Conservation (phyloP, 352 stramenopile genomes). For the Phytophthora ramorum region DNA sequence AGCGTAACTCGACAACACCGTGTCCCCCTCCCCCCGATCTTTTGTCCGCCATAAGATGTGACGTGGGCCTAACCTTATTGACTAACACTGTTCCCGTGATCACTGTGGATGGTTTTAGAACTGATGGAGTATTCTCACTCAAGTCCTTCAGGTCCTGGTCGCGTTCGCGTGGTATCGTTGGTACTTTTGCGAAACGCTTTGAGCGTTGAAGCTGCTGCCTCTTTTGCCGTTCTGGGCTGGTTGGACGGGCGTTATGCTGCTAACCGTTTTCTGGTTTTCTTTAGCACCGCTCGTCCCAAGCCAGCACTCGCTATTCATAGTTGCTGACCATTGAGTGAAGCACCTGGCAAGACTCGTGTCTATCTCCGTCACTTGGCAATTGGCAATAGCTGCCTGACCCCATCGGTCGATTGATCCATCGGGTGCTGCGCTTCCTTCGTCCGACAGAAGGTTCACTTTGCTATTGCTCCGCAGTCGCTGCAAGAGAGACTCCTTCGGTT, state of each 20-base stretch:
- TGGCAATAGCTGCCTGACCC: constrained; percentile 19
- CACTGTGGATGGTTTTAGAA: constrained; percentile 12
- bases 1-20: constrained; percentile 30
- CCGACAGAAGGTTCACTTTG: constrained; percentile 20
- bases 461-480: constrained; percentile 17
- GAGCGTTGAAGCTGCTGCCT: constrained; percentile 18
- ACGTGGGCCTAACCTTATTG: constrained; percentile 11
- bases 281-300: constrained; percentile 32
- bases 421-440: constrained; percentile 9
- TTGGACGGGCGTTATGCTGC: constrained; percentile 5
- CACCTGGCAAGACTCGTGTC: constrained; percentile 23
- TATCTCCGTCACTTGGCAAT: constrained; percentile 30
- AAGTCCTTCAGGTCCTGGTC: constrained; percentile 31
- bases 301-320: constrained; percentile 27
- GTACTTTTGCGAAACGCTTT: constrained; percentile 8
- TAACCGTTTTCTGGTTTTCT: constrained; percentile 30
- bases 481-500: not conserved
- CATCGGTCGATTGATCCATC: constrained; percentile 23
- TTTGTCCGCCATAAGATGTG: constrained; percentile 9
- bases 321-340: not conserved
- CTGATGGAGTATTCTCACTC: not conserved
- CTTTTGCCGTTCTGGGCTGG: constrained; percentile 8
- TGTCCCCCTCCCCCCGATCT: constrained; percentile 8
- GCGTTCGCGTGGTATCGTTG: constrained; percentile 15
- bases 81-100: constrained; percentile 16